Percentiles rank a stretch among this genome's conserved stretches.
Evolutionary conservation across 768 basidiomycete genomes (phyloP).

Genomic region (Lactarius deliciosus): DNA sequence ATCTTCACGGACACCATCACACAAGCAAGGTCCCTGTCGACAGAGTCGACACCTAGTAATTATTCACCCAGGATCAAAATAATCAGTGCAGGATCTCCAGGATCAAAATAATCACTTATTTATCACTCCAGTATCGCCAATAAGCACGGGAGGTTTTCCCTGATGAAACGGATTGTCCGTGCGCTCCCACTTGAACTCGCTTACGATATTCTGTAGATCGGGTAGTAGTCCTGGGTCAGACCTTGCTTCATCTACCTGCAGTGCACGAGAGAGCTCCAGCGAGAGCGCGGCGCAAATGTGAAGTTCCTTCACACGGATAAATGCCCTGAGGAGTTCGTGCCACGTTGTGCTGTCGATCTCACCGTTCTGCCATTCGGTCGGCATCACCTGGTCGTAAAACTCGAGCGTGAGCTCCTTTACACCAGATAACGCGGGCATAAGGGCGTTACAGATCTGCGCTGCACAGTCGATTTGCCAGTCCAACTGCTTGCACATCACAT

Average conservation of each 20-base stretch:
- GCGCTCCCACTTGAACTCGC: too few species aligned
- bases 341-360: background rate
- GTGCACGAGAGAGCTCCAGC: background rate
- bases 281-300: background rate
- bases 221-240: background rate
- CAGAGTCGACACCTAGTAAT: too few species aligned
- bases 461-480: conserved; percentile 14
- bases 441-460: conserved; percentile 8
- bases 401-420: conserved; percentile 1
- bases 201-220: background rate
- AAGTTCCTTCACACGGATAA: background rate
- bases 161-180: too few species aligned
- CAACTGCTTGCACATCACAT: background rate
- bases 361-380: background rate
- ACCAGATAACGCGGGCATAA: background rate
- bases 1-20: too few species aligned
- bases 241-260: background rate
- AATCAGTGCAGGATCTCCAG: too few species aligned
- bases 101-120: too few species aligned
- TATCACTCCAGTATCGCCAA: too few species aligned
- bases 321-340: background rate
- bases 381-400: background rate
- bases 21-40: too few species aligned
- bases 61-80: too few species aligned
- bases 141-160: too few species aligned